Conservation (phyloP, 495 filamentous ascomycete species). For the Penicillium simplicissimum region DNA sequence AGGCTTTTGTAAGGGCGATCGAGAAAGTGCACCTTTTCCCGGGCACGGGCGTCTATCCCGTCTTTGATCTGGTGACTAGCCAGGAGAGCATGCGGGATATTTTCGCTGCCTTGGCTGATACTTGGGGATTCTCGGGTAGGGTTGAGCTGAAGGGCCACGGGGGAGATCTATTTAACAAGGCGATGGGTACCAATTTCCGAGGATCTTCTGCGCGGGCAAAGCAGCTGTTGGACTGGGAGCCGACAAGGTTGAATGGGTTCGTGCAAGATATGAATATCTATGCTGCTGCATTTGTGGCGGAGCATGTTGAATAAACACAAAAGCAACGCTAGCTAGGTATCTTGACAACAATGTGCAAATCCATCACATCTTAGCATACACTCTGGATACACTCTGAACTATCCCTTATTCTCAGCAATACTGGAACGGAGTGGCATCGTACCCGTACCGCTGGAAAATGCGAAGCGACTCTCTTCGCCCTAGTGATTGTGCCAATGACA, state of each 20-base stretch:
- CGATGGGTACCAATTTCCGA: conserved; percentile 14
- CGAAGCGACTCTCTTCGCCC: conserved; percentile 2
- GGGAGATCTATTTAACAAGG: conserved; percentile 7
- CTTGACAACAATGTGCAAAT: not conserved
- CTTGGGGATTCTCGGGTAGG: conserved; percentile 8
- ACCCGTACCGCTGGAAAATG: conserved; percentile 12
- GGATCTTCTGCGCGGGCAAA: conserved; percentile 14
- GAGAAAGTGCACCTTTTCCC: conserved; percentile 11
- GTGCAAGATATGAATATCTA: conserved; percentile 16
- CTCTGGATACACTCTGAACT: too few relatives aligned
- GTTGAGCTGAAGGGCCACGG: conserved; percentile 12
- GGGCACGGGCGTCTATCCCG: conserved; percentile 5
- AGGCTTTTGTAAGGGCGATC: conserved; percentile 1
- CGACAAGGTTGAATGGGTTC: conserved; percentile 33
- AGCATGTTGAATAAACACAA: not conserved
- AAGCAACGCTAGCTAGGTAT: not conserved
- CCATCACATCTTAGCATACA: not conserved
- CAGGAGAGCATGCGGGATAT: conserved; percentile 16
- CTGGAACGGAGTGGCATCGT: not conserved
- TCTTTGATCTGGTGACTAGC: conserved; percentile 14
- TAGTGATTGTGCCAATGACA: conserved; percentile 1
- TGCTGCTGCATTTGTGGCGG: conserved; percentile 6
- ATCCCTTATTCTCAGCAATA: not conserved
- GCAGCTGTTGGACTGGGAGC: conserved; percentile 58
- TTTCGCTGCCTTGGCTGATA: conserved; percentile 5